These are phyloP conservation scores for Aspergillus arachidicola DNA, from an alignment of 2,329 filamentous ascomycete genomes.

Conservation along the genomic window DNA sequence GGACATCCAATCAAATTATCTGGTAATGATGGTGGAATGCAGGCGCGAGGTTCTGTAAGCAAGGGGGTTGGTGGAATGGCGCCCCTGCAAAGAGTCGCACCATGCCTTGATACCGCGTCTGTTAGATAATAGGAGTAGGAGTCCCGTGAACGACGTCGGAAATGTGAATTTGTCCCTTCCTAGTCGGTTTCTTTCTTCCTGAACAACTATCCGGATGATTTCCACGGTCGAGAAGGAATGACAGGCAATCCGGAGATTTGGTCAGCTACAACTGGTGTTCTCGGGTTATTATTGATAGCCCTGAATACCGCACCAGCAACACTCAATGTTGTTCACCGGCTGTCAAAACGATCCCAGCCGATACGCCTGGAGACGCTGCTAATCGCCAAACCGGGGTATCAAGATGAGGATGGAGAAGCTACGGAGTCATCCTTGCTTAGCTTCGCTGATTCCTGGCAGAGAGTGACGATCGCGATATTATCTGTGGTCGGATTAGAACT, in stretches of 20 bases:
- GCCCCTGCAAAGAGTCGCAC: neutral
- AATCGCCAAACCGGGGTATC: conserved; percentile 53
- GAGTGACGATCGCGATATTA: conserved; percentile 57
- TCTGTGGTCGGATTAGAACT: conserved; percentile 57
- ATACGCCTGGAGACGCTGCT: conserved; percentile 23
- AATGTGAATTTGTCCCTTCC: neutral
- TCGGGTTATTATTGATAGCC: conserved; percentile 29
- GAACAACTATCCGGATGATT: neutral
- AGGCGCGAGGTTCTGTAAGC: neutral
- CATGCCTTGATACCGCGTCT: neutral
- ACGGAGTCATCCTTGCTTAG: conserved; percentile 63
- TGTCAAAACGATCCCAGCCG: conserved; percentile 12
- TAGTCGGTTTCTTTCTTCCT: neutral
- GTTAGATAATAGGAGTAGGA: neutral
- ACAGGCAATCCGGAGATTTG: conserved; percentile 19
- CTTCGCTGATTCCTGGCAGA: conserved; percentile 65
- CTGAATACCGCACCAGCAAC: conserved; percentile 30
- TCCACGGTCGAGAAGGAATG: conserved; percentile 24
- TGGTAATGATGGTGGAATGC: neutral
- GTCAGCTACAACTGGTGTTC: conserved; percentile 23
- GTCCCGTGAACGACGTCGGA: neutral
- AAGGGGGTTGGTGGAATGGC: neutral
- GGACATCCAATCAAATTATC: neutral
- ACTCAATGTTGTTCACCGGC: conserved; percentile 23
- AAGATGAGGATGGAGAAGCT: conserved; percentile 70